Percentiles rank a stretch among this genome's conserved stretches.
Evolutionary conservation across 2,329 filamentous ascomycete species (phyloP).

Genomic region (Hypoxylon sp.): DNA sequence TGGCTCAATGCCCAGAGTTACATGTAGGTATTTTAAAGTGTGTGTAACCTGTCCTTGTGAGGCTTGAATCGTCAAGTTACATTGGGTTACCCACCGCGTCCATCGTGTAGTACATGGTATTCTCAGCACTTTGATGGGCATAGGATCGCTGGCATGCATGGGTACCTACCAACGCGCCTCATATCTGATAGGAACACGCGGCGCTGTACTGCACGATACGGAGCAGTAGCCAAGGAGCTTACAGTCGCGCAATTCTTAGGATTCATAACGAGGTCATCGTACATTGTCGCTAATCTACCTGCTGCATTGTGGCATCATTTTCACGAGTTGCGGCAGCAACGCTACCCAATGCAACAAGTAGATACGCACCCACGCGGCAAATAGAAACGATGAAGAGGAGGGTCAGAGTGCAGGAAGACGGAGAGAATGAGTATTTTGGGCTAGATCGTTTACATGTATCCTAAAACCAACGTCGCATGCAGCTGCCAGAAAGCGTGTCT

Average conservation of each 20-base stretch:
- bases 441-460: slow-evolving; percentile 34
- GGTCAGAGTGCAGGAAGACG: slow-evolving; percentile 30
- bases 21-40: slow-evolving; percentile 7
- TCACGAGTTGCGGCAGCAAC: slow-evolving; percentile 22
- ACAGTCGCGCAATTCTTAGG: slow-evolving; percentile 13
- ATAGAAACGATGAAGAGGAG: slow-evolving; percentile 24
- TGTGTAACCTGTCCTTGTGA: slow-evolving; percentile 36
- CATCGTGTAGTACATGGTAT: slow-evolving; percentile 1
- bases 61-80: slow-evolving; percentile 29
- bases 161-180: slow-evolving; percentile 24
- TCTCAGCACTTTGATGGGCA: slow-evolving; percentile 20
- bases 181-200: slow-evolving; percentile 19
- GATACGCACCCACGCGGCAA: slow-evolving; percentile 15
- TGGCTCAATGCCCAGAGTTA: slow-evolving; percentile 22
- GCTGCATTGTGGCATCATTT: slow-evolving; percentile 38
- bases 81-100: slow-evolving; percentile 19
- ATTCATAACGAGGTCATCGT: slow-evolving; percentile 31
- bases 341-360: slow-evolving; percentile 32
- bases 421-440: slow-evolving; percentile 33
- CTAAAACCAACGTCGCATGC: slow-evolving; percentile 39
- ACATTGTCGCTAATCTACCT: slow-evolving; percentile 41
- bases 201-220: slow-evolving; percentile 12
- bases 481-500: slow-evolving; percentile 44
- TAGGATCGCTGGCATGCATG: slow-evolving; percentile 17
- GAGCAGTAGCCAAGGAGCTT: not conserved